Evolutionary conservation across 495 filamentous ascomycete species (phyloP), one percentile per base, ranked within the genome.

Genomic region (Xylaria telfairii): DNA sequence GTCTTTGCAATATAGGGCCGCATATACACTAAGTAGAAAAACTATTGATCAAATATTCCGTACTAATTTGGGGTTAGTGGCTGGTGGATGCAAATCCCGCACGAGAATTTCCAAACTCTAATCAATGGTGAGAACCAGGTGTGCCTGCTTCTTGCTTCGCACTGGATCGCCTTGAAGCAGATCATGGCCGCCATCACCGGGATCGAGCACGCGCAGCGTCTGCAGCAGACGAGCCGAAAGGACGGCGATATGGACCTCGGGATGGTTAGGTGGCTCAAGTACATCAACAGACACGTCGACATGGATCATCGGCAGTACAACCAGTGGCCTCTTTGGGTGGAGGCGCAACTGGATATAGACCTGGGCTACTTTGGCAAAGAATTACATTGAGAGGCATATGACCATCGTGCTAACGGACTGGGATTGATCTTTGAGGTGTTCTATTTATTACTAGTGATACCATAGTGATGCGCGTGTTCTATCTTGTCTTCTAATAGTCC

Each of bases 81-180:
- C 7, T 85, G 83, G 83, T 85, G 83, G 83, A 84, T 84, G 79
- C 77, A 80, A 74, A 73, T 89, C 73, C 79, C 83, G 8, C 84
- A 89, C 72, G 76, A 78, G 1, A 78, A 87, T 49, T 91, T 91
- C 73, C 79, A 83, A 71, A 72, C 73, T 6, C 82, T 90, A 51
- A 81, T 88, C 71, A 81, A 86, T 70, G 81, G 86, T 21, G 66
- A 64, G 37, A 88, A 87, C 73, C 80, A 83, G 69, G 76, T 83
- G 15, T 78, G 80, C 7, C 75, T 86, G 47, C 75, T 90, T n/a
- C 74, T 91, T 9, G 83, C 85, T 17, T 71, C 87, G 44, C 89
- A 91, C 79, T 90, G 87, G 79, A 83, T 90, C 49, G 82, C 87
- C 9, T 63, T 90, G 21, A 86, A 88, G 76, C 80, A 85, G 63